phyloP scores from a whole-genome alignment of 306 rosid species.

The Trifolium subterraneum region DNA sequence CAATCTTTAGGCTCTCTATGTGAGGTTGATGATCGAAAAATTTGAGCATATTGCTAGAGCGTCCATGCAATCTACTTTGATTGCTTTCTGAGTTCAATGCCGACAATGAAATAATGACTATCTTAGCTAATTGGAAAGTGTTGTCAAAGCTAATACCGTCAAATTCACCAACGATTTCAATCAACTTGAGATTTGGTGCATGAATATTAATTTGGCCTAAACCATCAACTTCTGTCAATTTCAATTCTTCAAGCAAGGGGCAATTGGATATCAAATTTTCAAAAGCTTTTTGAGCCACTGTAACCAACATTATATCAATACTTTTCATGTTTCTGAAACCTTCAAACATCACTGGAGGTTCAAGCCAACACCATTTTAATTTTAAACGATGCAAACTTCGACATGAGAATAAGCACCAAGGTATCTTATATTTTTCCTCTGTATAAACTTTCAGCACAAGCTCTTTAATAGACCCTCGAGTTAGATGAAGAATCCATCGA shows the following conservation, averaged over 20 bases:
- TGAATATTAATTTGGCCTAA: neutral
- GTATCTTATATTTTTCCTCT: neutral
- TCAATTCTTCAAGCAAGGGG: neutral
- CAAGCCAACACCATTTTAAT: neutral
- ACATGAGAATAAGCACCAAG: neutral
- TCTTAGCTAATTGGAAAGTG: neutral
- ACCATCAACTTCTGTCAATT: neutral
- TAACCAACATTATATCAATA: neutral
- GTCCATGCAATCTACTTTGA: too few relatives aligned
- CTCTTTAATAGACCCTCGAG: neutral
- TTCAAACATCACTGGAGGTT: neutral
- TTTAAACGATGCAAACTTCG: neutral
- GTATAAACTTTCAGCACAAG: neutral
- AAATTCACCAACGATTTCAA: neutral
- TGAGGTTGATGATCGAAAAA: too few relatives aligned
- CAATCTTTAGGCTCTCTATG: too few relatives aligned
- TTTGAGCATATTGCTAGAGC: too few relatives aligned
- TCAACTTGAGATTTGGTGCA: neutral
- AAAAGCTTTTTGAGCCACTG: neutral
- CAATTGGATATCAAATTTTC: neutral
- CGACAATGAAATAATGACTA: neutral
- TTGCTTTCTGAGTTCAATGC: too few relatives aligned
- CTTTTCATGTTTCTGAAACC: neutral
- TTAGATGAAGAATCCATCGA: neutral
- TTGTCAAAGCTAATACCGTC: neutral